These are phyloP conservation scores for Syzygium malaccense DNA, from an alignment of 441 rosid species.

Conservation along the genomic window DNA sequence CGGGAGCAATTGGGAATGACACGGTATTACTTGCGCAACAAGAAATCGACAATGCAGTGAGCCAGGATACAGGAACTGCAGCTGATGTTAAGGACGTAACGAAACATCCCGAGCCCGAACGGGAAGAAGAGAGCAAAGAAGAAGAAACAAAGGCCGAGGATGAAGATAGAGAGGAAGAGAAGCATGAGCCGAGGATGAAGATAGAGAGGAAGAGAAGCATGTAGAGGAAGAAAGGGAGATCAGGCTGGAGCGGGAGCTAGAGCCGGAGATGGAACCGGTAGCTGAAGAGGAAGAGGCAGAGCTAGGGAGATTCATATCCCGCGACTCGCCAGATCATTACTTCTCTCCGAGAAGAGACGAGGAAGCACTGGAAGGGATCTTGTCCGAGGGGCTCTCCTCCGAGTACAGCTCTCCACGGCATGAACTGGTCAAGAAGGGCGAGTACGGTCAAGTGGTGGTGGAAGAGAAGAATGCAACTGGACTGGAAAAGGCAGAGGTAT, in stretches of 20 bases:
- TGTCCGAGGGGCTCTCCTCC: slow-evolving; percentile 15
- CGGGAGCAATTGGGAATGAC: neutral
- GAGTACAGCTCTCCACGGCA: slow-evolving; percentile 19
- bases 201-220: neutral
- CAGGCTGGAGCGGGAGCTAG: accelerated
- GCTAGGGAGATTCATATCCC: slow-evolving; percentile 7
- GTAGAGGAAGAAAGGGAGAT: neutral
- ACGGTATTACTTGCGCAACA: neutral
- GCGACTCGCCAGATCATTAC: slow-evolving; percentile 9
- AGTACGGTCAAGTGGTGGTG: neutral
- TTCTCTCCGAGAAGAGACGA: slow-evolving; percentile 32
- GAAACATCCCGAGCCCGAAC: neutral
- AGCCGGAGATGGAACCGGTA: neutral
- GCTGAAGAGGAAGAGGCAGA: neutral
- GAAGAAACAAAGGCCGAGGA: neutral
- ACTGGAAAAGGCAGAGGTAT: neutral
- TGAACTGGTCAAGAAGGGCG: slow-evolving; percentile 10
- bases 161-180: neutral
- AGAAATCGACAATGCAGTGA: neutral
- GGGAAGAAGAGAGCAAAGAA: neutral
- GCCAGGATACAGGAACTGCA: neutral
- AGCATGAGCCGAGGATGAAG: neutral
- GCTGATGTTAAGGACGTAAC: neutral
- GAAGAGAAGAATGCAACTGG: neutral
- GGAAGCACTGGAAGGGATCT: slow-evolving; percentile 15